Conservation (phyloP, 129 eudicot species). For the Flaveria robusta region DNA sequence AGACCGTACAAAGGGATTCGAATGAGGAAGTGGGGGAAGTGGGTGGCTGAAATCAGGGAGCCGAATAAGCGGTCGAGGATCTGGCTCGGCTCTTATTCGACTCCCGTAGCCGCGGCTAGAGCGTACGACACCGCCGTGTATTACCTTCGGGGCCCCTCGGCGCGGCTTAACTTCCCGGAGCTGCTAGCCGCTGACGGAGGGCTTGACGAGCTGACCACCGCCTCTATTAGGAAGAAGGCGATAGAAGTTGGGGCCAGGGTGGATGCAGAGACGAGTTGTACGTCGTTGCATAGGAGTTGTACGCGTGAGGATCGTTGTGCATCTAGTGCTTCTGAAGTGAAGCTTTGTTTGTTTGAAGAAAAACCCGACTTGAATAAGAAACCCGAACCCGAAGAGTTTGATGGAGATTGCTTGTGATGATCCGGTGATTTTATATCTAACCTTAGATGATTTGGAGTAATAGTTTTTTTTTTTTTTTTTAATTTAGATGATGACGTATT, state of each 20-base stretch:
- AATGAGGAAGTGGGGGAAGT: conserved; percentile 73
- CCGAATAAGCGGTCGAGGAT: conserved; percentile 62
- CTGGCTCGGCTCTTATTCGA: conserved; percentile 65
- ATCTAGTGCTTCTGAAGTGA: conserved; percentile 24
- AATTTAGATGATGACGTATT: background rate
- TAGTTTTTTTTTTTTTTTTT: background rate
- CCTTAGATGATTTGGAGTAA: background rate
- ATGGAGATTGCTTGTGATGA: conserved; percentile 42
- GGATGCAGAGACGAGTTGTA: conserved; percentile 41
- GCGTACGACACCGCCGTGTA: conserved; percentile 65
- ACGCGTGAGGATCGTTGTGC: background rate
- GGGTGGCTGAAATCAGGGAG: conserved; percentile 68
- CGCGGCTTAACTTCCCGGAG: conserved; percentile 51
- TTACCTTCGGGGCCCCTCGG: conserved; percentile 62
- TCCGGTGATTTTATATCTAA: conserved; percentile 1
- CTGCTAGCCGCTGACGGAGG: conserved; percentile 27
- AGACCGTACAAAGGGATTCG: conserved; percentile 59
- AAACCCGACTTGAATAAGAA: conserved; percentile 77
- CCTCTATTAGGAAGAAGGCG: conserved; percentile 48
- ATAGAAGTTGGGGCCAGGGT: conserved; percentile 54
- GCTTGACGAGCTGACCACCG: conserved; percentile 37
- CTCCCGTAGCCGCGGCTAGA: conserved; percentile 58
- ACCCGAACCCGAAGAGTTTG: conserved; percentile 82
- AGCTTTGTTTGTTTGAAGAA: conserved; percentile 61
- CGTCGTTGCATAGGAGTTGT: conserved; percentile 27